Evolutionary conservation across 2,329 filamentous ascomycete species (phyloP).

Genomic region (Aspergillus pseudoviridinutans): DNA sequence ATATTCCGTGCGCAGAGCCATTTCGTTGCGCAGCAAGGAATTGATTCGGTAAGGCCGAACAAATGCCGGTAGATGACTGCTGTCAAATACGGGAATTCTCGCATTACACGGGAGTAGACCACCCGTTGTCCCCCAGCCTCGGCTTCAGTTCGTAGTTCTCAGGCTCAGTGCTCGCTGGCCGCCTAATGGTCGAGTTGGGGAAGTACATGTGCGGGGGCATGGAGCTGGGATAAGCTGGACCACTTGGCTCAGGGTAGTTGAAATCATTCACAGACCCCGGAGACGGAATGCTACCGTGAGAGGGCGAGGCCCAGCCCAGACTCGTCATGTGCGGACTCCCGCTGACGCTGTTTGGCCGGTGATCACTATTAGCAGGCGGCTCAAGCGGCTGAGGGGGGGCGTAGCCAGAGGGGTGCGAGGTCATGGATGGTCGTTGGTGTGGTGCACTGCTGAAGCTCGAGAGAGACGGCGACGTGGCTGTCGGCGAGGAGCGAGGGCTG

Average conservation of each 20-base stretch:
- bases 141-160: conserved; percentile 62
- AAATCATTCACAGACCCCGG: conserved; percentile 70
- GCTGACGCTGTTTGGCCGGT: conserved; percentile 67
- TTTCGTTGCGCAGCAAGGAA: not conserved
- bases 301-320: conserved; percentile 82
- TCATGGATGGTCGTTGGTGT: conserved; percentile 57
- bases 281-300: conserved; percentile 67
- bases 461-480: conserved; percentile 62
- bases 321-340: conserved; percentile 82
- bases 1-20: not conserved
- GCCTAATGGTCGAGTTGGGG: conserved; percentile 62
- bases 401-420: conserved; percentile 79
- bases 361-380: conserved; percentile 72
- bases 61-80: not conserved
- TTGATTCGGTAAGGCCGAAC: not conserved
- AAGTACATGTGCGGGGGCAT: conserved; percentile 67
- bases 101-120: conserved; percentile 34
- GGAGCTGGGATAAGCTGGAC: conserved; percentile 45
- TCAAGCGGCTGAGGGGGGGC: conserved; percentile 82
- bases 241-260: conserved; percentile 70
- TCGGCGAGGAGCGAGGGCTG: conserved; percentile 63
- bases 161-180: conserved; percentile 72
- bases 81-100: not conserved
- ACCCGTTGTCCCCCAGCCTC: conserved; percentile 32
- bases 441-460: conserved; percentile 53